Percentiles rank a stretch among this genome's conserved stretches.
These are phyloP conservation scores for Annona squamosa DNA, from an alignment of 164 flowering plant species.

Conservation along the genomic window DNA sequence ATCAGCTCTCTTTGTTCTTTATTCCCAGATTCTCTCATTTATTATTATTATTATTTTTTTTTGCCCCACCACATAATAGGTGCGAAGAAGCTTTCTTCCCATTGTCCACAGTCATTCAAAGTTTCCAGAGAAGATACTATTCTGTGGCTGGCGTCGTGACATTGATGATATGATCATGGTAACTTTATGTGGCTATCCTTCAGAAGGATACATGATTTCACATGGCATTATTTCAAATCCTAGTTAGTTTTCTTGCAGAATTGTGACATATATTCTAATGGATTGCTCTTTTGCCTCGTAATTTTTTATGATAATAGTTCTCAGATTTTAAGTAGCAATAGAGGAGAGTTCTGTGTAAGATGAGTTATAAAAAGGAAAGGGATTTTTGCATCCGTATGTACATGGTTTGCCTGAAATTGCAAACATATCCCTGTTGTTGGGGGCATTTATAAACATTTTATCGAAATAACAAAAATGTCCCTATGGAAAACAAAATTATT, in stretches of 20 bases:
- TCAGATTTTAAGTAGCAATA: too few species aligned
- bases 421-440: too few species aligned
- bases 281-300: neutral
- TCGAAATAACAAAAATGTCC: too few species aligned
- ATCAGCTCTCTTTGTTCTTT: neutral
- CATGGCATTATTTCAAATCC: neutral
- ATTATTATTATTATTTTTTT: neutral
- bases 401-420: too few species aligned
- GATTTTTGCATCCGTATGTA: too few species aligned
- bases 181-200: slow-evolving; percentile 10
- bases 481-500: too few species aligned
- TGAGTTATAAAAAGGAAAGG: too few species aligned
- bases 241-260: neutral
- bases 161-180: slow-evolving; percentile 96
- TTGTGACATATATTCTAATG: neutral
- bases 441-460: too few species aligned
- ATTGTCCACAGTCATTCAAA: slow-evolving; percentile 48
- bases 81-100: slow-evolving; percentile 39
- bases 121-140: slow-evolving; percentile 83
- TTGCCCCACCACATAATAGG: slow-evolving; percentile 32
- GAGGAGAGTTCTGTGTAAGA: too few species aligned
- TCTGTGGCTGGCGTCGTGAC: slow-evolving; percentile 98
- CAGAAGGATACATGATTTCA: neutral
- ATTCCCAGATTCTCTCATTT: slow-evolving; percentile 6
- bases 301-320: too few species aligned